phyloP scores from a whole-genome alignment of 768 basidiomycete species.

The Rhodosporidiobolus sp. region DNA sequence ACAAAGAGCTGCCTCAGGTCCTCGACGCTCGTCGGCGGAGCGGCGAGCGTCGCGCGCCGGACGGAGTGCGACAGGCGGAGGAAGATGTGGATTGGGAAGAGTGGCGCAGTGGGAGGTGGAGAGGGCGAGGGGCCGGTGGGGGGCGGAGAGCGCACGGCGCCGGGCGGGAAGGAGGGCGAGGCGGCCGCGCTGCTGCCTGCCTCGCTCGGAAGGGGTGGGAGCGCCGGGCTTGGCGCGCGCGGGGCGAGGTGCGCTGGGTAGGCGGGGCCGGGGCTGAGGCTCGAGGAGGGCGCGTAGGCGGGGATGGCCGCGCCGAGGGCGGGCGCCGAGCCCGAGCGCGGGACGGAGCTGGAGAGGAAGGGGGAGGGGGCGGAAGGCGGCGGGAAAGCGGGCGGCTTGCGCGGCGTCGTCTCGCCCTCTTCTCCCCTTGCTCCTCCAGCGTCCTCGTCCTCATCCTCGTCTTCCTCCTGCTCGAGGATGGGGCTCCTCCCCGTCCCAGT shows the following conservation, averaged over 20 bases:
- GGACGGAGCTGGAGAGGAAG: background rate
- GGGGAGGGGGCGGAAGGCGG: constrained; percentile 1
- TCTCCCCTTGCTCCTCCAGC: background rate
- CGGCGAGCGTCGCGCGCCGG: constrained; percentile 53
- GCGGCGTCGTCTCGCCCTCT: too few relatives aligned
- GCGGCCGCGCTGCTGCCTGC: background rate
- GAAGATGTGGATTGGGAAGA: constrained; percentile 62
- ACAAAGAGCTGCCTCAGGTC: constrained; percentile 82
- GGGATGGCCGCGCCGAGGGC: background rate
- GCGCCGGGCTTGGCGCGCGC: background rate
- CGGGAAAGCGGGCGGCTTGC: constrained; percentile 7
- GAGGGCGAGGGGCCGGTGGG: constrained; percentile 30
- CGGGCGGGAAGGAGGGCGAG: too few relatives aligned
- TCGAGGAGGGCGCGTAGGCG: too few relatives aligned
- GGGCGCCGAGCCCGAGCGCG: too few relatives aligned
- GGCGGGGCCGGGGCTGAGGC: background rate
- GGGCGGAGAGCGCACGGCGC: background rate
- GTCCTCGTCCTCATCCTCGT: background rate
- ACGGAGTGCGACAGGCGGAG: constrained; percentile 54
- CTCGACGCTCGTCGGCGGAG: constrained; percentile 62
- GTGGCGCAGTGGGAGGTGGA: background rate
- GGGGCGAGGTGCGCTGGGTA: background rate
- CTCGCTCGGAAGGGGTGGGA: background rate
- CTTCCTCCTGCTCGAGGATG: background rate
- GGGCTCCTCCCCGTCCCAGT: background rate